Conservation (phyloP, 1,284 basidiomycete species). For the Puccinia polysora region DNA sequence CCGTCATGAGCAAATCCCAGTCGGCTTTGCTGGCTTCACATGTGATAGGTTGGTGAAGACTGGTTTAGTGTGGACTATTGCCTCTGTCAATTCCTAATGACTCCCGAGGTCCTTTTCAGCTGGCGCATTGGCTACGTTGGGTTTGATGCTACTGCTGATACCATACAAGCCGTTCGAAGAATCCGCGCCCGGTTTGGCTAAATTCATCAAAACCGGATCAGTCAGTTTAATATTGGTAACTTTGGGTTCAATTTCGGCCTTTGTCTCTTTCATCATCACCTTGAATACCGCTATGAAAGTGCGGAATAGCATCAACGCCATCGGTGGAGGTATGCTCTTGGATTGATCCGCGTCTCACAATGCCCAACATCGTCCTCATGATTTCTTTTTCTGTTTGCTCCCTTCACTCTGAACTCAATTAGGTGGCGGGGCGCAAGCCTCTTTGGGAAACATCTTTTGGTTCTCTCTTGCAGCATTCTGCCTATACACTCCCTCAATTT, state of each 20-base stretch:
- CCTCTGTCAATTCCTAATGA: background rate
- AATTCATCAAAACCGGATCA: conserved; percentile 24
- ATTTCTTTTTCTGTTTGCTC: no score
- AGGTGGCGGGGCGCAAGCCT: no score
- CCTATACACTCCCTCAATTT: no score
- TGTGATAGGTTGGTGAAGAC: conserved; percentile 12
- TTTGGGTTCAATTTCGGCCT: background rate
- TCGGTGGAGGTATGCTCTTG: conserved; percentile 22
- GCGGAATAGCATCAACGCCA: conserved; percentile 33
- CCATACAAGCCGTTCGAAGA: conserved; percentile 37
- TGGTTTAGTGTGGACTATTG: background rate
- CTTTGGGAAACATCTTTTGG: no score
- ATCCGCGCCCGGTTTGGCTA: conserved; percentile 9
- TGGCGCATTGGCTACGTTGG: conserved; percentile 3
- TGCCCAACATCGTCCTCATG: no score
- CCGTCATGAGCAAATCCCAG: conserved; percentile 33
- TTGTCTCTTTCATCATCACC: conserved; percentile 14
- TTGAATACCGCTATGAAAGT: conserved; percentile 8
- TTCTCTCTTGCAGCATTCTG: no score
- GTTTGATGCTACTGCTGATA: conserved; percentile 23
- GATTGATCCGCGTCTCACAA: no score
- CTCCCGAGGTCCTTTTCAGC: no score
- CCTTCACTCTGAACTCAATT: no score
- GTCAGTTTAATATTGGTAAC: conserved; percentile 18
- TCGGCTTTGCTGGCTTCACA: conserved; percentile 23